A percentile compares a stretch with the other conserved stretches of the same genome.
Conservation (phyloP, 805 yeast genomes). For the Barnettozyma pratensis region DNA sequence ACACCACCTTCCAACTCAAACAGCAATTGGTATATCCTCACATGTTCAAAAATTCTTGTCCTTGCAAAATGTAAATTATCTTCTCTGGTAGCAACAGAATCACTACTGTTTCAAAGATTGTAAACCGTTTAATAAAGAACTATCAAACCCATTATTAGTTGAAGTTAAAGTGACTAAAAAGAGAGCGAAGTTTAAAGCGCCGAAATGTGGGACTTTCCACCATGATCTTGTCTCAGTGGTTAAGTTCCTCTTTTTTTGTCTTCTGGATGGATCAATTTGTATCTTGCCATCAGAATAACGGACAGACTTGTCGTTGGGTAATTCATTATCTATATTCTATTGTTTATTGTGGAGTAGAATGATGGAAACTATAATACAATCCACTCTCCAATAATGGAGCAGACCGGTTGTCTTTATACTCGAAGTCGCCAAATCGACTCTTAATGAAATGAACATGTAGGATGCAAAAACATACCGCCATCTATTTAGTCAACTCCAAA, state of each 20-base stretch:
- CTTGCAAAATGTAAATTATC: background rate
- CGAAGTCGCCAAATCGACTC: too few species aligned
- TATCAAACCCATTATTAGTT: constrained; percentile 43
- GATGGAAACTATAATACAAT: too few species aligned
- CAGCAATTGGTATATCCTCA: background rate
- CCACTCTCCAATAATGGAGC: too few species aligned
- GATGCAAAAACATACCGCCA: background rate
- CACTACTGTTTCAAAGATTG: constrained; percentile 38
- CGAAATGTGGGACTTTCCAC: constrained; percentile 33
- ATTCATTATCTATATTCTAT: too few species aligned
- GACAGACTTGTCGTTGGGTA: background rate
- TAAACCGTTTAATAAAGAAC: constrained; percentile 45
- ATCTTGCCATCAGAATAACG: background rate
- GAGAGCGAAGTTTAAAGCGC: constrained; percentile 31
- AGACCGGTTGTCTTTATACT: too few species aligned
- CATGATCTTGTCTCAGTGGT: constrained; percentile 22
- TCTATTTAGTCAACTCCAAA: constrained; percentile 31
- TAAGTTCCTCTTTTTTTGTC: constrained; percentile 1
- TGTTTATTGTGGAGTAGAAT: too few species aligned
- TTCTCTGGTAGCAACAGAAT: background rate
- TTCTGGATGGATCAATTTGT: background rate
- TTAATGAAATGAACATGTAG: too few species aligned
- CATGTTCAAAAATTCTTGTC: background rate
- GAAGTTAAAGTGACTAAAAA: constrained; percentile 40
- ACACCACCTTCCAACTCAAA: too few species aligned